Base-by-base conservation (phyloP, 192 early-diverging fungal genomes). In the Backusella liffmaniae region DNA sequence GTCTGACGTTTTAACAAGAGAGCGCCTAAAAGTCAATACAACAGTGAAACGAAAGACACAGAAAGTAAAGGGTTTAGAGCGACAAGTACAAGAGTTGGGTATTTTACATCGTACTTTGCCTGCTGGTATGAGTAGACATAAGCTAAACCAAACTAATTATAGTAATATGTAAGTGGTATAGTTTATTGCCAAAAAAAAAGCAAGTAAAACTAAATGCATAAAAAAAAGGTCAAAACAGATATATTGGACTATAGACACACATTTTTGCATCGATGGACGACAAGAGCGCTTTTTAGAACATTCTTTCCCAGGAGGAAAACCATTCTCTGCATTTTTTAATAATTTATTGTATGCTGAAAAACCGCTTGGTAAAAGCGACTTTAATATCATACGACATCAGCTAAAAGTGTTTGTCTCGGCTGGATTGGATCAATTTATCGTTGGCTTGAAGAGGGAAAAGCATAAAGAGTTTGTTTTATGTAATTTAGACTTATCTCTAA, bases 121-220 rank as follows among this genome's bases (percentile, higher is more conserved):
- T 21, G 75, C 79, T 16, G 90, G 86, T 30, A 85, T 91, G 79
- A 84, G 89, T 74, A 79, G 87, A 37, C 85, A 81, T n/a, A 86
- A 88, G 44, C 51, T 79, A 51, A 91, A 88, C 77, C 75, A 78
- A 49, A 85, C 85, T 1, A 83, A 86, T 34, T 91, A 83, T 72
- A 84, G 79, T 70, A 75, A 79, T 56, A 88, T 86, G 86, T 88
- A 79, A 67, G 83, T 34, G 26, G 26, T 37, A 15, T 59, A 73
- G 37, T 36, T 23, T 66, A 9, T 70, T 53, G 26, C 49, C 29
- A 73, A 39, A 72, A 37, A 59, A 59, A 59, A 8, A 12, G 0
- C 16, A 23, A n/a, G 18, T 5, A 49, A 53, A 53, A 0, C 23
- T 23, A 59, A 59, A 59, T 16, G 4, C 12, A 59, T 9, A 59